phyloP scores from a whole-genome alignment of 257 asterid species.

The Solanum paucissectum region DNA sequence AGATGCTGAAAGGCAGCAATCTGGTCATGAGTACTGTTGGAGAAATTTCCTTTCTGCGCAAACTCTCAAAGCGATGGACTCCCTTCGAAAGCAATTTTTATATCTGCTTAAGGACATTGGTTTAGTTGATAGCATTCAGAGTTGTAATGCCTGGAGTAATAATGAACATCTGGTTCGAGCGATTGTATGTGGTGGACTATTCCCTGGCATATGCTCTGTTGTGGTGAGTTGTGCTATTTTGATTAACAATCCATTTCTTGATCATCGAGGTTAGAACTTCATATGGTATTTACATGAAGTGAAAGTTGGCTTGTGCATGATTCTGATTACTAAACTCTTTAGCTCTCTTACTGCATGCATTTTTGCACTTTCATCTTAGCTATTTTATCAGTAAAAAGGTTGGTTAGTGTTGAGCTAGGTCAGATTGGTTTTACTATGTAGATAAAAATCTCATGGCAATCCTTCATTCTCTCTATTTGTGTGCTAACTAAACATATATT shows the following conservation, averaged over 20 bases:
- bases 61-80: constrained; percentile 83
- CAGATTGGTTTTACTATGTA: background rate
- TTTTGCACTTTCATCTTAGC: background rate
- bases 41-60: constrained; percentile 84
- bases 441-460: background rate
- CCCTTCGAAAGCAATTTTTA: constrained; percentile 71
- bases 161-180: constrained; percentile 77
- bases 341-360: background rate
- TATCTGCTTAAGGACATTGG: constrained; percentile 69
- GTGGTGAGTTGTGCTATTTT: constrained; percentile 45
- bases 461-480: background rate
- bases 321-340: background rate
- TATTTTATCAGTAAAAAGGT: background rate
- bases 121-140: constrained; percentile 47
- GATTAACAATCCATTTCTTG: background rate
- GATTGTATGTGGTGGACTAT: constrained; percentile 75
- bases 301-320: background rate
- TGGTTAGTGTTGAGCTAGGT: background rate
- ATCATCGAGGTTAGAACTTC: background rate
- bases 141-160: constrained; percentile 63
- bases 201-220: constrained; percentile 92
- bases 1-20: constrained; percentile 65
- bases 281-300: background rate
- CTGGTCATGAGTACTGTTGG: constrained; percentile 83
- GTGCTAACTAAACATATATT: background rate